Conservation (phyloP, 441 rosid species). For the Theobroma grandiflorum region DNA sequence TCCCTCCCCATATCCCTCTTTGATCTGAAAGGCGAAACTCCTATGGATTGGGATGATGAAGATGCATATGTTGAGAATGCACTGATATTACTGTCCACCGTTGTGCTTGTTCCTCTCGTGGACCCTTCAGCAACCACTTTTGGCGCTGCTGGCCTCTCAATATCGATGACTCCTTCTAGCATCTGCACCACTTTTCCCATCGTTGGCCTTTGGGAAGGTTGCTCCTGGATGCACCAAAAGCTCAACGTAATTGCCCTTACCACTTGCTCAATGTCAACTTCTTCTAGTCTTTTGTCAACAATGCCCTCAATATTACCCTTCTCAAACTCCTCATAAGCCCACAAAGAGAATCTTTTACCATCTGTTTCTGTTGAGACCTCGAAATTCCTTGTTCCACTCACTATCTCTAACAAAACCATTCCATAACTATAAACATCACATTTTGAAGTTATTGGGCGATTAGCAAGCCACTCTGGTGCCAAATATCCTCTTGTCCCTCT, state of each 20-base stretch:
- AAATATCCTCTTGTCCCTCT: conserved; percentile 61
- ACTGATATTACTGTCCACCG: conserved; percentile 45
- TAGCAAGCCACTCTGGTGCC: conserved; percentile 63
- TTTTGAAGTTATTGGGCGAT: conserved; percentile 58
- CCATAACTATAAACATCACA: conserved; percentile 63
- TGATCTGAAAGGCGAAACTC: conserved; percentile 32
- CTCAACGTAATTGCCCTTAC: conserved; percentile 51
- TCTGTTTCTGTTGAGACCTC: conserved; percentile 49
- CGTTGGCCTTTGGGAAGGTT: conserved; percentile 61
- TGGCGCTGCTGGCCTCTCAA: conserved; percentile 57
- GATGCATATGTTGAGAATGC: conserved; percentile 45
- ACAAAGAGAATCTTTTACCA: conserved; percentile 42
- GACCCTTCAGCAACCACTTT: conserved; percentile 46
- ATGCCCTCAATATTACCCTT: conserved; percentile 43
- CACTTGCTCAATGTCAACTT: conserved; percentile 47
- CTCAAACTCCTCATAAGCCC: conserved; percentile 60
- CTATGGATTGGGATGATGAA: conserved; percentile 38
- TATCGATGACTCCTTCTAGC: conserved; percentile 65
- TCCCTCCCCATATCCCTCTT: conserved; percentile 36
- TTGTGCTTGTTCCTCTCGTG: conserved; percentile 44
- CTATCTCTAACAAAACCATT: conserved; percentile 59
- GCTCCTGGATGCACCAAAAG: conserved; percentile 77
- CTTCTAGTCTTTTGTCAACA: conserved; percentile 45
- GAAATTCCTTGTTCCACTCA: conserved; percentile 55
- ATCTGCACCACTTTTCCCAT: conserved; percentile 87